Evolutionary conservation across 2,329 filamentous ascomycete species (phyloP), one percentile per base, ranked within the genome.

Genomic region (Sporothrix brunneoviolacea): DNA sequence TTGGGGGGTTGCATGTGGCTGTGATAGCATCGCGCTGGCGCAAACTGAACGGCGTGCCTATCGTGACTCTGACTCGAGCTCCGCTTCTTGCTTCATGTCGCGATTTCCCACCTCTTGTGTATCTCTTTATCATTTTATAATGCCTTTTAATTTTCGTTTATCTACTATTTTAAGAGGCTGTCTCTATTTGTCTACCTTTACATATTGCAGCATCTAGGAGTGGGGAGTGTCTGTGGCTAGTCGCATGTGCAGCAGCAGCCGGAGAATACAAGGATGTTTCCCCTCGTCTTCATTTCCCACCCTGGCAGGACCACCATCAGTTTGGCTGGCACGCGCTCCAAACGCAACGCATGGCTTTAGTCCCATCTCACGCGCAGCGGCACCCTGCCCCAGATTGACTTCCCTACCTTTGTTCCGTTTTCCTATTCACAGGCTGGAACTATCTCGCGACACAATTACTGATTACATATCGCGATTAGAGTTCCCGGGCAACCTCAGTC

Each of bases 231-330:
- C n/a, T n/a, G n/a, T n/a, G n/a, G n/a, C n/a, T n/a, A n/a, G n/a
- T n/a, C 16, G 33, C 22, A 35, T 40, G 16, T 40, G 19, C n/a
- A n/a, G n/a, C n/a, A n/a, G n/a, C n/a, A n/a, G n/a, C 36, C 32
- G 38, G 47, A 43, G 37, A 43, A 32, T 49, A 35, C 39, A 43
- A 50, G 39, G 30, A 50, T 50, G 30, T 40, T 42, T 35, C 39
- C 47, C 47, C 36, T 48, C 45, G 35, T 35, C 36, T 49, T 36
- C 47, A 36, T 49, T 30, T 19, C 38, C 47, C 30, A 30, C 13
- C 19, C 28, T 19, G 38, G 13, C 32, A 13, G 12, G 13, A 10
- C 46, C 19, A 27, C 30, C 32, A 22, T 37, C 24, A 42, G 21
- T 36, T 19, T 49, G 38, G 47, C 45, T 30, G n/a, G 43, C 18